Conservation (phyloP, 2,329 filamentous ascomycete genomes). For the Aspergillus fischeri region DNA sequence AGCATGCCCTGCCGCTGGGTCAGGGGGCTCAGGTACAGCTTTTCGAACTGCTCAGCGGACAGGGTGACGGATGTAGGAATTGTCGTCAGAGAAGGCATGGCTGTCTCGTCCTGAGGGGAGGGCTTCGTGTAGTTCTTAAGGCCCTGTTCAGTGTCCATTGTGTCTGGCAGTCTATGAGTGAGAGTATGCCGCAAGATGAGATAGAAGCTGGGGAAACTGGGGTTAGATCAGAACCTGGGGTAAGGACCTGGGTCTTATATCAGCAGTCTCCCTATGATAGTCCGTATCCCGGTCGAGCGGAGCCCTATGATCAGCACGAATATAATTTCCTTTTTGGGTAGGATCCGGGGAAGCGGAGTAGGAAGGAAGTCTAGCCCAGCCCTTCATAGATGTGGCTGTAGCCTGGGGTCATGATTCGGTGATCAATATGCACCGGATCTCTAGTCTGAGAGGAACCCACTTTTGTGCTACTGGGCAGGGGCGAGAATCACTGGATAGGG, state of each 20-base stretch:
- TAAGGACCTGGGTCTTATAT: neutral
- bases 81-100: neutral
- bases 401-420: neutral
- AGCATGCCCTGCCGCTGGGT: slow-evolving; percentile 28
- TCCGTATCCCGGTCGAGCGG: neutral
- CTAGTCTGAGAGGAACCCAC: neutral
- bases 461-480: too few relatives aligned
- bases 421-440: neutral
- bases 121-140: neutral
- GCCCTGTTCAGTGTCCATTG: neutral
- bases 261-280: neutral
- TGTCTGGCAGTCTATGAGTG: too few relatives aligned
- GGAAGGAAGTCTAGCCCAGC: neutral
- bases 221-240: neutral
- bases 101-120: neutral
- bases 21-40: slow-evolving; percentile 33
- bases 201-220: neutral
- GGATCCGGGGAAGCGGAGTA: neutral
- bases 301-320: neutral
- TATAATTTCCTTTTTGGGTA: neutral
- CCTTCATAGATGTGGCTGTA: neutral
- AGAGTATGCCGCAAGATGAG: neutral
- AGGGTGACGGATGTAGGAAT: slow-evolving; percentile 23
- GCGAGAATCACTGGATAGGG: too few relatives aligned
- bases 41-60: slow-evolving; percentile 33